Conservation (phyloP, 129 eudicot species). For the Dittrichia graveolens region DNA sequence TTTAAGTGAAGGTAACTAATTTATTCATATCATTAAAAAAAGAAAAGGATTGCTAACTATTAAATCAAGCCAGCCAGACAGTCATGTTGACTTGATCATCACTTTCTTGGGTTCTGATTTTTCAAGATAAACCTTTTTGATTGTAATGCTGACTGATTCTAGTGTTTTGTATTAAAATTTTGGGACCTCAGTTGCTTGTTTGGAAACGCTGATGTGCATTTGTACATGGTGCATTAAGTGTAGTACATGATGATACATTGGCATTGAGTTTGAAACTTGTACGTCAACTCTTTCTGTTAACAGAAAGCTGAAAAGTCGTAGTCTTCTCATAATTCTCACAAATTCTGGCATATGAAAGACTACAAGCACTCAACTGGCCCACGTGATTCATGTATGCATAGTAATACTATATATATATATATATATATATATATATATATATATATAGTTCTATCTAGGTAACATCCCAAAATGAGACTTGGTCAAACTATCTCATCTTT, state of each 20-base stretch:
- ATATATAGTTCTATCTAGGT: too few species aligned
- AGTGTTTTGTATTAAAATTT: not conserved
- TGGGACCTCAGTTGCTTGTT: not conserved
- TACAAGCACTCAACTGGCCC: too few species aligned
- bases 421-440: too few species aligned
- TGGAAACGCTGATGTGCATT: not conserved
- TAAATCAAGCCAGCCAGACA: not conserved
- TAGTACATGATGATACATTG: slow-evolving; percentile 12
- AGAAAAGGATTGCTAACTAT: not conserved
- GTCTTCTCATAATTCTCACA: too few species aligned
- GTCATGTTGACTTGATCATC: not conserved
- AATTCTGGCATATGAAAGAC: too few species aligned
- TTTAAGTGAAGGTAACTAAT: slow-evolving; percentile 58
- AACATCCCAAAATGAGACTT: too few species aligned
- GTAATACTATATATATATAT: too few species aligned
- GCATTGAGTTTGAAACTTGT: not conserved
- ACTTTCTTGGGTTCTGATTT: slow-evolving; percentile 10
- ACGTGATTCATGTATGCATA: too few species aligned
- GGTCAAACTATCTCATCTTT: too few species aligned
- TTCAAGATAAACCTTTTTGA: not conserved
- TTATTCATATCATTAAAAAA: not conserved
- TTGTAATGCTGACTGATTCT: not conserved
- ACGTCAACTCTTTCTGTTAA: not conserved
- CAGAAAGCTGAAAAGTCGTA: too few species aligned
- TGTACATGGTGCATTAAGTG: slow-evolving; percentile 4